Evolutionary conservation across 192 early-diverging fungal genomes (phyloP).

Genomic region (Coemansia sp.): DNA sequence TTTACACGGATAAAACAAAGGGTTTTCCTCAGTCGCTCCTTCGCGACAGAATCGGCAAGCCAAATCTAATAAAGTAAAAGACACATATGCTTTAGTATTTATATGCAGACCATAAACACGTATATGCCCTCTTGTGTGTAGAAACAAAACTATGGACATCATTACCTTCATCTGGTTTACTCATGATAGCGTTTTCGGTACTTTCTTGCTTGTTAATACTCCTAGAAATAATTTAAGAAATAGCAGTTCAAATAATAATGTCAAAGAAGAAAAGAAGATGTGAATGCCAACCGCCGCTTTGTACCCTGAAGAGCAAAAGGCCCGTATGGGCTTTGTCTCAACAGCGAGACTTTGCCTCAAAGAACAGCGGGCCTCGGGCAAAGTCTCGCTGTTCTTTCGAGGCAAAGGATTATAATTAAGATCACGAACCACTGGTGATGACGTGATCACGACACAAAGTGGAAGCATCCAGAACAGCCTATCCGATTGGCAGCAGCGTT

Average conservation of each 20-base stretch:
- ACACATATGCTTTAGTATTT: too few relatives aligned
- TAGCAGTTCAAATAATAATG: neutral
- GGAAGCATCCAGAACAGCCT: neutral
- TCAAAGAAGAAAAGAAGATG: neutral
- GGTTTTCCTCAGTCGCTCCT: conserved; percentile 67
- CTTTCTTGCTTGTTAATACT: neutral
- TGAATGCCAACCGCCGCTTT: too few relatives aligned
- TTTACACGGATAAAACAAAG: conserved; percentile 88
- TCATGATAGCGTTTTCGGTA: neutral
- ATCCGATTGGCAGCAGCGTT: neutral
- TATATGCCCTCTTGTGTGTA: too few relatives aligned
- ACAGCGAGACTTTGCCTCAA: too few relatives aligned
- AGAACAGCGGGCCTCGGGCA: too few relatives aligned
- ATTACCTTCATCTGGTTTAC: neutral
- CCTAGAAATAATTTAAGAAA: neutral
- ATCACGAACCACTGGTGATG: neutral
- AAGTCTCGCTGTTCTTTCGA: too few relatives aligned
- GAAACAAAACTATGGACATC: too few relatives aligned
- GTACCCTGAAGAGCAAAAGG: too few relatives aligned
- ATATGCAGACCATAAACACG: too few relatives aligned
- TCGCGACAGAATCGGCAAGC: conserved; percentile 72
- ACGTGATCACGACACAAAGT: neutral
- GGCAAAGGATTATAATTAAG: neutral
- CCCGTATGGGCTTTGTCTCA: too few relatives aligned
- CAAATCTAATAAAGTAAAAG: conserved; percentile 21